phyloP scores from a whole-genome alignment of 1,139 yeast genomes.

The Barnettozyma hawaiiensis region DNA sequence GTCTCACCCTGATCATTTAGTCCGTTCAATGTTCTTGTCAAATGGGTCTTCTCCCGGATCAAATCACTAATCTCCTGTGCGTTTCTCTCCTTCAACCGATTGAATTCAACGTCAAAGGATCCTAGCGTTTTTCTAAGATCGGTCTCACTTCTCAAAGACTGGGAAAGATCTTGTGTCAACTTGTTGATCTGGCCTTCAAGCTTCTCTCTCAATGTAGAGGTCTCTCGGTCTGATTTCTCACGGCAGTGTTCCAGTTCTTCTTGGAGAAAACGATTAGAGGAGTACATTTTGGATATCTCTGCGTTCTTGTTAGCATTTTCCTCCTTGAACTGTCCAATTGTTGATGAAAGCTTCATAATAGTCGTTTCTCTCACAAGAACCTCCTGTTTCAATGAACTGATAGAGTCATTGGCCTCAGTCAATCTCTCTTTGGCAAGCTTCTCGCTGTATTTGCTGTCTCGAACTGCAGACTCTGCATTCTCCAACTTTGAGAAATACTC shows the following conservation, averaged over 20 bases:
- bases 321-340: conserved; percentile 51
- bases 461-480: conserved; percentile 70
- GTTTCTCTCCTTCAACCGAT: conserved; percentile 46
- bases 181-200: conserved; percentile 53
- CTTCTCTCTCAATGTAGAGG: conserved; percentile 36
- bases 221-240: conserved; percentile 36
- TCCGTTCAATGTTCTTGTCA: conserved; percentile 40
- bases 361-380: conserved; percentile 52
- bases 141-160: conserved; percentile 57
- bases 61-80: conserved; percentile 49
- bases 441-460: conserved; percentile 57
- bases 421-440: conserved; percentile 51
- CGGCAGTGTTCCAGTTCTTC: conserved; percentile 53
- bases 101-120: conserved; percentile 55
- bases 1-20: conserved; percentile 43
- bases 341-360: conserved; percentile 51
- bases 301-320: conserved; percentile 53
- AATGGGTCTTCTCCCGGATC: conserved; percentile 45
- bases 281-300: conserved; percentile 48
- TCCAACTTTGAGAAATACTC: conserved; percentile 72
- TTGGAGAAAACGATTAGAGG: conserved; percentile 36
- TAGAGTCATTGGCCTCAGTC: conserved; percentile 47
- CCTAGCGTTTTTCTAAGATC: conserved; percentile 60
- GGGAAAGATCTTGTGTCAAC: conserved; percentile 52
- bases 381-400: conserved; percentile 53